Evolutionary conservation across 2,329 filamentous ascomycete genomes (phyloP).

Genomic region (Thelonectria discophora): DNA sequence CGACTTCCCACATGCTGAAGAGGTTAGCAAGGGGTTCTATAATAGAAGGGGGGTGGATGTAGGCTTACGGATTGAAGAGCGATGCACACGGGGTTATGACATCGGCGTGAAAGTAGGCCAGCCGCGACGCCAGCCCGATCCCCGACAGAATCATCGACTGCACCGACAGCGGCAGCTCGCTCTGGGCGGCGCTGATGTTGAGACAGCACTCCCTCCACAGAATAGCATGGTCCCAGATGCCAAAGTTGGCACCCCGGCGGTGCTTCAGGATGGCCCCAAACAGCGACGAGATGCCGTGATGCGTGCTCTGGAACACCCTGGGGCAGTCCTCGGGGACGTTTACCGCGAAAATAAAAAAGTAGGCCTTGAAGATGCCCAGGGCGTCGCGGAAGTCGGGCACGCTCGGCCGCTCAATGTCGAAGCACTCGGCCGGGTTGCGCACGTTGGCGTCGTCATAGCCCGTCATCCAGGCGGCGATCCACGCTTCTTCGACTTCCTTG

Average conservation of each 20-base stretch:
- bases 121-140: conserved; percentile 30
- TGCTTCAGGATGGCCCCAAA: conserved; percentile 31
- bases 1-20: conserved; percentile 32
- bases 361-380: conserved; percentile 28
- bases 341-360: conserved; percentile 32
- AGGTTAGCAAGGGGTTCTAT: neutral
- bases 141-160: conserved; percentile 33
- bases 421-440: conserved; percentile 23
- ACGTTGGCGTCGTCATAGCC: conserved; percentile 30
- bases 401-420: conserved; percentile 31
- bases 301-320: conserved; percentile 33
- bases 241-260: conserved; percentile 30
- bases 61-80: conserved; percentile 33
- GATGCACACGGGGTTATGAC: conserved; percentile 35
- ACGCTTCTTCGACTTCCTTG: conserved; percentile 21
- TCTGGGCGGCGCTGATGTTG: conserved; percentile 33
- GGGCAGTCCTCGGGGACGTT: conserved; percentile 30
- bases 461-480: conserved; percentile 29
- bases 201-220: conserved; percentile 34
- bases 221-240: conserved; percentile 36
- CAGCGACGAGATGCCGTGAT: conserved; percentile 34
- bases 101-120: conserved; percentile 35
- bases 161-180: conserved; percentile 28
- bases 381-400: conserved; percentile 28
- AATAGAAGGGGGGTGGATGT: neutral